Percentiles rank a stretch among this genome's conserved stretches.
Evolutionary conservation across 2,329 filamentous ascomycete genomes (phyloP).

Genomic region (Phaeosphaeria sp.): DNA sequence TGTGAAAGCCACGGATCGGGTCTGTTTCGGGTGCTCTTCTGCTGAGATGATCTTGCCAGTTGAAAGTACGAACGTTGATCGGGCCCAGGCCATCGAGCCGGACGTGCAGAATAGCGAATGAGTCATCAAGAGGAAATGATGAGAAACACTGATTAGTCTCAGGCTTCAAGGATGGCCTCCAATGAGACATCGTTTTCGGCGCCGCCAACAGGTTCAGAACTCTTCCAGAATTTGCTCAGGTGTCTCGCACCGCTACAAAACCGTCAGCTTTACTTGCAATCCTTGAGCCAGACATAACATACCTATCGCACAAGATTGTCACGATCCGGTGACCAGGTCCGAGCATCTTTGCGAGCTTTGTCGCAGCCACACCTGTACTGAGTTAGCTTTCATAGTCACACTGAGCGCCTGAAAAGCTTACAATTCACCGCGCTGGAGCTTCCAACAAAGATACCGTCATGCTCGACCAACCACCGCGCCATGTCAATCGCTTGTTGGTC

Average conservation of each 20-base stretch:
- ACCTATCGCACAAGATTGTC: constrained; percentile 79
- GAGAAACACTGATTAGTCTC: constrained; percentile 4
- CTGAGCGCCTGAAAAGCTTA: constrained; percentile 43
- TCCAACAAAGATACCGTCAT: constrained; percentile 92
- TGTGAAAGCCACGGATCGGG: constrained; percentile 6
- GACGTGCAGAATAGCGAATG: not conserved
- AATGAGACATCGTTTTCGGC: constrained; percentile 56
- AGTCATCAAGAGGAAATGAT: not conserved
- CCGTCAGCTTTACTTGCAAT: constrained; percentile 11
- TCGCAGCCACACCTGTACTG: constrained; percentile 67
- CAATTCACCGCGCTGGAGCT: constrained; percentile 98
- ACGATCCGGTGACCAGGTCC: constrained; percentile 70
- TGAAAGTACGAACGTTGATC: not conserved
- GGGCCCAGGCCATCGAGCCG: not conserved
- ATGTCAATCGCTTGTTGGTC: constrained; percentile 90
- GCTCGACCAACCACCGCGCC: constrained; percentile 96
- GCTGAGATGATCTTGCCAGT: not conserved
- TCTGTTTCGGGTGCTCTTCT: not conserved
- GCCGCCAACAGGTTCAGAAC: constrained; percentile 69
- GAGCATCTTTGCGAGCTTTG: constrained; percentile 69
- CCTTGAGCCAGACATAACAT: constrained; percentile 3
- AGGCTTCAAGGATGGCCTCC: constrained; percentile 61
- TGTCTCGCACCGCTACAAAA: constrained; percentile 69
- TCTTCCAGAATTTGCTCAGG: constrained; percentile 84
- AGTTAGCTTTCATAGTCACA: constrained; percentile 18